Evolutionary conservation across 1,284 basidiomycete species (phyloP).

Genomic region (Coniophora puteana): DNA sequence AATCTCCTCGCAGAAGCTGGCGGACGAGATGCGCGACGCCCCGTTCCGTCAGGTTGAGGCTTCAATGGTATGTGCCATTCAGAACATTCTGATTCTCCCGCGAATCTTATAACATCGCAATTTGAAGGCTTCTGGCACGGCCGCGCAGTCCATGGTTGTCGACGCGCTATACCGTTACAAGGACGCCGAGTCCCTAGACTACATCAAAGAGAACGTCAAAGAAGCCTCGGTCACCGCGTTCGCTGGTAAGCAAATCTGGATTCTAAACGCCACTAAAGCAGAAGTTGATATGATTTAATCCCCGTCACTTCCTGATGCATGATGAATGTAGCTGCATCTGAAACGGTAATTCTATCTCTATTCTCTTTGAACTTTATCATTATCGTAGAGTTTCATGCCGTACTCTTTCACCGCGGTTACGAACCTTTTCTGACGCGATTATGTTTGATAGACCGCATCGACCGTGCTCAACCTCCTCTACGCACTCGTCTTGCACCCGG

Average conservation of each 20-base stretch:
- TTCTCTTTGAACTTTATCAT: no score
- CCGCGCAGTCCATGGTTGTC: constrained; percentile 24
- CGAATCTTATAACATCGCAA: not conserved
- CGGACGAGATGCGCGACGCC: constrained; percentile 23
- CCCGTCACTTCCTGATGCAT: constrained; percentile 5
- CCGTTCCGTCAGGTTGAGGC: constrained; percentile 24
- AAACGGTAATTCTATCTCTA: constrained; percentile 23
- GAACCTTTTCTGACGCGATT: no score
- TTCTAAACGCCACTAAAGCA: no score
- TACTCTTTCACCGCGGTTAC: no score
- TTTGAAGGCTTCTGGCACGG: constrained; percentile 22
- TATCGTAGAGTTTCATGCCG: no score
- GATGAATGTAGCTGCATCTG: constrained; percentile 22
- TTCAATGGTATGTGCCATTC: constrained; percentile 13
- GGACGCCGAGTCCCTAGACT: constrained; percentile 4
- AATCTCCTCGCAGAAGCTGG: constrained; percentile 15
- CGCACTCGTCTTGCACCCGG: not conserved
- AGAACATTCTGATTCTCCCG: not conserved
- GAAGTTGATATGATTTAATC: not conserved
- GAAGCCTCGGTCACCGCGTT: constrained; percentile 28
- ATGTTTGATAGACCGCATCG: not conserved
- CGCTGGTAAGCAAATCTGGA: constrained; percentile 19
- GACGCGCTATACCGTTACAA: constrained; percentile 15
- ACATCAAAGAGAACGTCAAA: constrained; percentile 19
- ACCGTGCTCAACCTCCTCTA: not conserved